Conservation (phyloP, 176 grass and related monocot species). For the Eremochloa ophiuroides region DNA sequence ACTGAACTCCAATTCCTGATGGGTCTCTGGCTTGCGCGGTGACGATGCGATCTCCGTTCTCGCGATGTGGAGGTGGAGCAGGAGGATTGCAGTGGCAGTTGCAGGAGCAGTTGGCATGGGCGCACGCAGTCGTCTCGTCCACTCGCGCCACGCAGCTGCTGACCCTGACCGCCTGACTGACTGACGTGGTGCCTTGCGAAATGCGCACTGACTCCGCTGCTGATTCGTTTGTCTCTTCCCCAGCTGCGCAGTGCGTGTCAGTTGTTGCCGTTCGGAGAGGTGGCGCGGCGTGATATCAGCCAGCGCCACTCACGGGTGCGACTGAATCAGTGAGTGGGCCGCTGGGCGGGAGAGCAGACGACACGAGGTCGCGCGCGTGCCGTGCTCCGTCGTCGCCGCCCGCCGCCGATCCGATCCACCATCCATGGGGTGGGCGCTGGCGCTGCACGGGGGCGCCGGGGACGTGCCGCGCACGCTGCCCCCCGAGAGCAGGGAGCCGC, state of each 20-base stretch:
- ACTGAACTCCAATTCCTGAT: too few species aligned
- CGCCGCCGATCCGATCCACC: not conserved
- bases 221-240: not conserved
- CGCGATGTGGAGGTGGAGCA: not conserved
- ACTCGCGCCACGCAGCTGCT: too few species aligned
- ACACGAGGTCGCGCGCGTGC: not conserved
- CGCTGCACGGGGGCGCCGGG: conserved; percentile 84
- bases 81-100: too few species aligned
- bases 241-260: not conserved
- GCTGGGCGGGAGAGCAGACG: not conserved
- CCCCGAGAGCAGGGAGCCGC: conserved; percentile 41
- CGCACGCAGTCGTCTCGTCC: too few species aligned
- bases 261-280: not conserved
- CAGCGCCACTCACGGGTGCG: not conserved
- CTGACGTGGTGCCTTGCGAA: not conserved
- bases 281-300: not conserved
- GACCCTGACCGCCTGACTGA: too few species aligned
- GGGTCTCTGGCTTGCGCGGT: too few species aligned
- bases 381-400: too few species aligned
- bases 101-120: too few species aligned
- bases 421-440: conserved; percentile 83
- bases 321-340: not conserved
- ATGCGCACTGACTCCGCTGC: not conserved
- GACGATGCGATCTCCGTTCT: too few species aligned
- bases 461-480: conserved; percentile 73